These are phyloP conservation scores for Eucalyptus tenuipes DNA, from an alignment of 345 rosid genomes.

Conservation along the genomic window DNA sequence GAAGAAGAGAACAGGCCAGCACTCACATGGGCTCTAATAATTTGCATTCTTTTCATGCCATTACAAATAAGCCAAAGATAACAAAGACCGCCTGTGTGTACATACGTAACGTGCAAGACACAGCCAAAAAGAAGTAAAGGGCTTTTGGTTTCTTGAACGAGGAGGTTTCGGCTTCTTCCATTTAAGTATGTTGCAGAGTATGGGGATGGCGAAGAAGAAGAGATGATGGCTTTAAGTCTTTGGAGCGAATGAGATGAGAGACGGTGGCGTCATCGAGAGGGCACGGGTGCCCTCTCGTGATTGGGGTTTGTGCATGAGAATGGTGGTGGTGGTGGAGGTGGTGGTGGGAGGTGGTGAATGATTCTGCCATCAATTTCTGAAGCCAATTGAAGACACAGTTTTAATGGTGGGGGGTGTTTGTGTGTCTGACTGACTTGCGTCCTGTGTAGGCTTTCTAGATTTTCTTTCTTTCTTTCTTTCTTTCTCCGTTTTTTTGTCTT, in stretches of 20 bases:
- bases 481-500: not conserved
- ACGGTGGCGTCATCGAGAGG: not conserved
- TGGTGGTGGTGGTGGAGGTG: not conserved
- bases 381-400: conserved; percentile 18
- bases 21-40: not conserved
- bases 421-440: not conserved
- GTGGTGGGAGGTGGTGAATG: not conserved
- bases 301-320: not conserved
- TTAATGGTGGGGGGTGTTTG: not conserved
- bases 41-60: not conserved
- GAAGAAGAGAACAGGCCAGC: not conserved
- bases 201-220: not conserved
- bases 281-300: not conserved
- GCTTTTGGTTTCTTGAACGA: not conserved
- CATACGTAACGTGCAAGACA: not conserved
- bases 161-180: not conserved
- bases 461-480: not conserved
- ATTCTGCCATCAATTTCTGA: conserved; percentile 30
- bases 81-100: not conserved
- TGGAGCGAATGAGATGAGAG: not conserved
- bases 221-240: not conserved
- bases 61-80: not conserved
- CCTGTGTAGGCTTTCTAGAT: not conserved
- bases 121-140: not conserved
- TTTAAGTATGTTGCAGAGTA: not conserved